phyloP scores from a whole-genome alignment of 225 moss, liverwort and hornwort species.

The Physcomitrium patens region DNA sequence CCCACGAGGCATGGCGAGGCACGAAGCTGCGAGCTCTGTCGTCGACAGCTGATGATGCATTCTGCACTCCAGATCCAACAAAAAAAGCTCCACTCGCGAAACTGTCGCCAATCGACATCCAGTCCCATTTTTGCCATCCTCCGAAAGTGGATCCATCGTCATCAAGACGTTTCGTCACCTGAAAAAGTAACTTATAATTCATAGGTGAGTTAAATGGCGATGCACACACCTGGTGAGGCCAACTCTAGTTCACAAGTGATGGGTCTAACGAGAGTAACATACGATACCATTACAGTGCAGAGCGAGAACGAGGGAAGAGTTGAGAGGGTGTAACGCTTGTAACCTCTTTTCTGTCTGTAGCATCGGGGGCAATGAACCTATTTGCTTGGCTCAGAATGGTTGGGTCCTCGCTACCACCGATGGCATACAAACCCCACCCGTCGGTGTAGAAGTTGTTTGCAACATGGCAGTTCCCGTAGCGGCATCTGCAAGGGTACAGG shows the following conservation, averaged over 20 bases:
- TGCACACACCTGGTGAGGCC: too few species aligned
- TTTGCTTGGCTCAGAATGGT: constrained; percentile 16
- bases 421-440: constrained; percentile 51
- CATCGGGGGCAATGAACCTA: too few species aligned
- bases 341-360: too few species aligned
- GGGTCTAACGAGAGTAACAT: too few species aligned
- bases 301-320: too few species aligned
- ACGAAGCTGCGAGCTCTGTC: constrained; percentile 43
- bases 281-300: too few species aligned
- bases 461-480: constrained; percentile 51
- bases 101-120: constrained; percentile 38
- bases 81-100: constrained; percentile 48
- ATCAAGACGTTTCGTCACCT: constrained; percentile 40
- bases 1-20: constrained; percentile 25
- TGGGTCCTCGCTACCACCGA: constrained; percentile 58
- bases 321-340: too few species aligned
- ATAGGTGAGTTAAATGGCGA: too few species aligned
- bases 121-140: constrained; percentile 65
- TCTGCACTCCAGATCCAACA: constrained; percentile 42
- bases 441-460: constrained; percentile 53
- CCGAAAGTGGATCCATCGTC: constrained; percentile 41
- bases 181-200: not conserved
- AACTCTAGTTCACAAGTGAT: too few species aligned
- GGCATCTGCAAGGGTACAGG: constrained; percentile 33
- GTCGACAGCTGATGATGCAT: constrained; percentile 35